These are phyloP conservation scores for Penicillium malachiteum DNA, from an alignment of 495 filamentous ascomycete genomes.

Conservation along the genomic window DNA sequence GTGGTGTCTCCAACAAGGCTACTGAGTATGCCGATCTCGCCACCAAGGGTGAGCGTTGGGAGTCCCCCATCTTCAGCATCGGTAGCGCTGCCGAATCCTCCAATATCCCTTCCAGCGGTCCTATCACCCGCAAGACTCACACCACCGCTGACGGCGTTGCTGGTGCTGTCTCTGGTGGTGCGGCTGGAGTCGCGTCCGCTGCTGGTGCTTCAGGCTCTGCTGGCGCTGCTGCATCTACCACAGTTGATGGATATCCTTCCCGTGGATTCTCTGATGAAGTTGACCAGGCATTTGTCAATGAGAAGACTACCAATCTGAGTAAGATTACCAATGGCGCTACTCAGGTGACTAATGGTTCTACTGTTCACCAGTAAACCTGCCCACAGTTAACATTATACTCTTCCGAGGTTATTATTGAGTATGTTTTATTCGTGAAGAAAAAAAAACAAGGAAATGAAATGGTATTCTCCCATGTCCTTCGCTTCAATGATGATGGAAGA, in stretches of 20 bases:
- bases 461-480: not conserved
- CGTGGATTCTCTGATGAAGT: slow-evolving; percentile 55
- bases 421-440: not conserved
- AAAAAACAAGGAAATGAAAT: not conserved
- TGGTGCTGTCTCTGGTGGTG: slow-evolving; percentile 7
- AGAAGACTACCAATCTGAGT: slow-evolving; percentile 18
- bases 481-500: not conserved
- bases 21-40: slow-evolving; percentile 92
- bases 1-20: slow-evolving; percentile 89
- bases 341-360: slow-evolving; percentile 10
- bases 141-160: slow-evolving; percentile 26
- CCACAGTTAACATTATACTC: not conserved
- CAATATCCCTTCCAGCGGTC: slow-evolving; percentile 63
- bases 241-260: slow-evolving; percentile 23
- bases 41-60: slow-evolving; percentile 86
- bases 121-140: slow-evolving; percentile 68
- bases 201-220: slow-evolving; percentile 13
- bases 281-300: slow-evolving; percentile 50
- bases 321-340: slow-evolving; percentile 16
- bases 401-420: not conserved
- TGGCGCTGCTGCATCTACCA: slow-evolving; percentile 3
- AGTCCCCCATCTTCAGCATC: slow-evolving; percentile 90
- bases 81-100: slow-evolving; percentile 71
- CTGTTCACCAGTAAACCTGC: not conserved
- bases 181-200: slow-evolving; percentile 4